phyloP scores from a whole-genome alignment of 805 yeast species.

The Peterozyma toletana region DNA sequence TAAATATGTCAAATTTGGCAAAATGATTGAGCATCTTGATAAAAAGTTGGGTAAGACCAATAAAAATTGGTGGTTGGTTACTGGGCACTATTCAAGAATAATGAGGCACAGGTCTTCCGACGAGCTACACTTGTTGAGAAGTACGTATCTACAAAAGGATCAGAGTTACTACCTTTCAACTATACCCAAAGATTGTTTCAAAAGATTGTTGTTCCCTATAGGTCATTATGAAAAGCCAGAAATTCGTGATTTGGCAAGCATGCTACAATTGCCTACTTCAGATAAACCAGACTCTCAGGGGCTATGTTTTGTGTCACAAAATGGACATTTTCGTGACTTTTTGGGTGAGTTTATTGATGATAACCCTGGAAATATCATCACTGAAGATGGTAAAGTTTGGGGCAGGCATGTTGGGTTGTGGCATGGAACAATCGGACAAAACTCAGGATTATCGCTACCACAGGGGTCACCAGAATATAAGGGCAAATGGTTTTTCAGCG shows the following conservation, averaged over 20 bases:
- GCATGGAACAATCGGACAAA: slow-evolving; percentile 95
- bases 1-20: slow-evolving; percentile 80
- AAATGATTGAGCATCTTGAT: slow-evolving; percentile 49
- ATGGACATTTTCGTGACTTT: slow-evolving; percentile 61
- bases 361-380: slow-evolving; percentile 73
- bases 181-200: slow-evolving; percentile 37
- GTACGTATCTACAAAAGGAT: slow-evolving; percentile 60
- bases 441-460: slow-evolving; percentile 74
- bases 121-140: slow-evolving; percentile 45
- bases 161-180: slow-evolving; percentile 88
- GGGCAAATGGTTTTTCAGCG: slow-evolving; percentile 86
- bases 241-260: slow-evolving; percentile 61
- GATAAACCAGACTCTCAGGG: slow-evolving; percentile 93
- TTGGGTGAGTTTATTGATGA: slow-evolving; percentile 67
- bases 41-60: slow-evolving; percentile 22
- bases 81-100: slow-evolving; percentile 75
- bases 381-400: slow-evolving; percentile 66
- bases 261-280: slow-evolving; percentile 49
- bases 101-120: slow-evolving; percentile 24
- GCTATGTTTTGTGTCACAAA: slow-evolving; percentile 76
- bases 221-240: slow-evolving; percentile 73
- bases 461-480: slow-evolving; percentile 71
- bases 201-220: slow-evolving; percentile 64
- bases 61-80: slow-evolving; percentile 73
- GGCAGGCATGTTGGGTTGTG: slow-evolving; percentile 85